Evolutionary conservation across 371 early-diverging fungal species (phyloP), one percentile per base, ranked within the genome.

Genomic region (Blakeslea trispora): DNA sequence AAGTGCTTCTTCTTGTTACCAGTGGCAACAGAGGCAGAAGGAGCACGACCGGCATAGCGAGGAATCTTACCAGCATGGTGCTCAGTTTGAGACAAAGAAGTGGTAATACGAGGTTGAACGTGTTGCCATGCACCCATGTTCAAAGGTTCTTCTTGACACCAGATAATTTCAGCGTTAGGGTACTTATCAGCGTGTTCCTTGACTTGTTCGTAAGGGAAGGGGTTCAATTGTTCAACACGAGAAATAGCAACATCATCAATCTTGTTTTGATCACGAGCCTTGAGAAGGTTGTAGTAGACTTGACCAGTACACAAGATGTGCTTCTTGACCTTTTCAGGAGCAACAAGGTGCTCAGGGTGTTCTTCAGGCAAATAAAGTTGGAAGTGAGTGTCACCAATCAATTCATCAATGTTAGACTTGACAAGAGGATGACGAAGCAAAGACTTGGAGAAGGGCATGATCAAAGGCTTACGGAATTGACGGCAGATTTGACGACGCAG

Each of bases 1-100:
- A 83, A 81, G 75, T 98, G 98, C 60, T 91, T 90, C 88, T 94
- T 95, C 89, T 97, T 95, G 81, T 93, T 88, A 66, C 97, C 97
- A 24, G 98, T 97, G 42, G 98, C 95, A 22, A 96, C 95, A 3
- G 97, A 92, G 46, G 95, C 97, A 46, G 91, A 88, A 48, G 93
- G 92, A 57, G 91, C 90, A 61, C 98, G 91, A 41, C 96, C 96
- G 39, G 92, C 95, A 71, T 94, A 95, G 37, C 80, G 72, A 58
- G 89, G 81, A 41, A 82, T 70, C 79, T 86, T 87, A 75, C 83
- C 81, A 37, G 76, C 67, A 72, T 90, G 89, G 68, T 79, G 71
- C 54, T 83, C 67, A 42, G 93, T 87, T 65, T 92, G 74, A 50
- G 83, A 75, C 51, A 91, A 73, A 17, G 90, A 79, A 19, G 95